phyloP scores from a whole-genome alignment of 208 protist genomes.

The Leptomonas pyrrhocoris region DNA sequence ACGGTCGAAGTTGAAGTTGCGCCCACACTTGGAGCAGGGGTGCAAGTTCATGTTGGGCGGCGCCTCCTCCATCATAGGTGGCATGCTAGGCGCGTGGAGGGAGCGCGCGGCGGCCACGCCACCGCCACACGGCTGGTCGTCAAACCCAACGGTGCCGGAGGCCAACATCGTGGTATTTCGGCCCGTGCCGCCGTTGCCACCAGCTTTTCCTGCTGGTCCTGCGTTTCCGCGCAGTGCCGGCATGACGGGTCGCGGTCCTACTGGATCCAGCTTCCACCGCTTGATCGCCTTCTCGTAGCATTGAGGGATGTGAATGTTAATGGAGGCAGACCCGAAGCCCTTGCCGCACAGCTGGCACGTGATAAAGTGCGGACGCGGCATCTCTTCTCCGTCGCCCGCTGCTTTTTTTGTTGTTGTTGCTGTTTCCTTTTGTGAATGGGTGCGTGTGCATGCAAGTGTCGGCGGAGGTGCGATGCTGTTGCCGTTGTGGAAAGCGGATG shows the following conservation, averaged over 20 bases:
- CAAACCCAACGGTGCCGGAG: slow-evolving; percentile 5
- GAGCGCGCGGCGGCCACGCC: slow-evolving; percentile 56
- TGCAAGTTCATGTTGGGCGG: slow-evolving; percentile 66
- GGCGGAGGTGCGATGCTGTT: background rate
- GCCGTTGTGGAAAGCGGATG: background rate
- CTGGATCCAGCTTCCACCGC: slow-evolving; percentile 76
- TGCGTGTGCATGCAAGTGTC: background rate
- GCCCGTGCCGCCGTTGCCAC: slow-evolving; percentile 6
- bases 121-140: slow-evolving; percentile 41
- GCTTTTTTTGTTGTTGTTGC: background rate
- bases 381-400: slow-evolving; percentile 7
- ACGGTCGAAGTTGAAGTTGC: slow-evolving; percentile 88
- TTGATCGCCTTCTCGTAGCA: slow-evolving; percentile 90
- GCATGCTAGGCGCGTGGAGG: slow-evolving; percentile 31
- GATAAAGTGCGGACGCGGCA: slow-evolving; percentile 79
- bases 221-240: slow-evolving; percentile 33
- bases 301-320: slow-evolving; percentile 88
- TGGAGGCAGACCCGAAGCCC: slow-evolving; percentile 83
- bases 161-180: background rate
- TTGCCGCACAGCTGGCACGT: slow-evolving; percentile 77
- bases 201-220: slow-evolving; percentile 1
- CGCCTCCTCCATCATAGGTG: slow-evolving; percentile 15
- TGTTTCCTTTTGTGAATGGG: background rate
- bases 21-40: slow-evolving; percentile 87
- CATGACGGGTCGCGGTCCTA: slow-evolving; percentile 82